These are phyloP conservation scores for Clausena lansium DNA, from an alignment of 345 rosid species.

Conservation along the genomic window DNA sequence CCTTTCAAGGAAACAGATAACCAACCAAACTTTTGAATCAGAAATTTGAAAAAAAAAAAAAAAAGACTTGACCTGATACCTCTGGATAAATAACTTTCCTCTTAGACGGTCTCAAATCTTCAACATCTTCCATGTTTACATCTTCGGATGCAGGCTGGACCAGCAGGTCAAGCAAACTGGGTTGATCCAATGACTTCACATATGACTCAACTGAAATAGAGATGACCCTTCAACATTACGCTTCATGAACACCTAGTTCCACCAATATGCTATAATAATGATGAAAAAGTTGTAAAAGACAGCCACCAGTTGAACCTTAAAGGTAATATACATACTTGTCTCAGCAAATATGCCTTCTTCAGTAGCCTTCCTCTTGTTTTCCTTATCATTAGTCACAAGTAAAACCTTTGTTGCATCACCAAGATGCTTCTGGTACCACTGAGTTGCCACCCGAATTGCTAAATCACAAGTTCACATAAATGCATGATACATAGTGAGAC, in stretches of 20 bases:
- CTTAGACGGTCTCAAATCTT: constrained; percentile 90
- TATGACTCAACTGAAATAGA: constrained; percentile 81
- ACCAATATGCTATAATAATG: background rate
- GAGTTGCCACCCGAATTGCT: constrained; percentile 91
- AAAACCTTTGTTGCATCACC: constrained; percentile 57
- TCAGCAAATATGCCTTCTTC: constrained; percentile 93
- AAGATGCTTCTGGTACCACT: constrained; percentile 93
- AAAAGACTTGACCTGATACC: constrained; percentile 37
- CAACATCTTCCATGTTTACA: constrained; percentile 71
- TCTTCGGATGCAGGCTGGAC: constrained; percentile 74
- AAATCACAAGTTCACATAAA: constrained; percentile 23
- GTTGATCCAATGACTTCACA: constrained; percentile 77
- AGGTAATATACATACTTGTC: constrained; percentile 54
- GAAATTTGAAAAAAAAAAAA: background rate
- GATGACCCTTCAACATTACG: constrained; percentile 9
- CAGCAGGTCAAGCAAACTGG: constrained; percentile 81
- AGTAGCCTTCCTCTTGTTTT: constrained; percentile 76
- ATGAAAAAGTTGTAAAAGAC: background rate
- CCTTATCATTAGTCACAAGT: constrained; percentile 87
- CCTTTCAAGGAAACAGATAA: constrained; percentile 14
- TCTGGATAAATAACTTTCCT: constrained; percentile 74
- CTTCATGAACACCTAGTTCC: background rate
- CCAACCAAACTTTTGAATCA: constrained; percentile 14
- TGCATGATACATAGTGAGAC: background rate
- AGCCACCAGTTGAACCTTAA: background rate